Evolutionary conservation across 1,284 basidiomycete species (phyloP).

Genomic region (Fomes fomentarius): DNA sequence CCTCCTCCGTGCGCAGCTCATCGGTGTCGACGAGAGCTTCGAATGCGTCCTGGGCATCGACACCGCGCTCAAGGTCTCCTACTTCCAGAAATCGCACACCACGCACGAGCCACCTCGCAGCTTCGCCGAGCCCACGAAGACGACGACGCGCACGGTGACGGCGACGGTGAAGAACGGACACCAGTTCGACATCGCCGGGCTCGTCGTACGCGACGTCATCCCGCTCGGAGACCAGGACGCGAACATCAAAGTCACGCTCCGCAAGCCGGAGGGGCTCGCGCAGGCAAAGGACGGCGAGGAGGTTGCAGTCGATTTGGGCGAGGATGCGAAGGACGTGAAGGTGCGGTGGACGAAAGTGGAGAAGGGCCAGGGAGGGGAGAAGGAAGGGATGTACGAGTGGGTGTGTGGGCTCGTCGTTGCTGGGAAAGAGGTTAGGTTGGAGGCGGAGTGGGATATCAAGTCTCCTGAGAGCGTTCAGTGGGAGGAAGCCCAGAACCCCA

Average conservation of each 20-base stretch:
- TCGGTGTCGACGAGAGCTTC: conserved; percentile 53
- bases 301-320: conserved; percentile 31
- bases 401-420: conserved; percentile 27
- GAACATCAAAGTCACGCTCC: conserved; percentile 47
- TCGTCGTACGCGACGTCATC: conserved; percentile 52
- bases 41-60: conserved; percentile 57
- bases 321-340: conserved; percentile 4
- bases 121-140: conserved; percentile 48
- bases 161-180: conserved; percentile 55
- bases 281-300: conserved; percentile 46
- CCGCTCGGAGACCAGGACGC: conserved; percentile 42
- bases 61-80: conserved; percentile 49
- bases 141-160: conserved; percentile 46
- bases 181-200: conserved; percentile 42
- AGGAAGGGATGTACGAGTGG: conserved; percentile 36
- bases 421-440: conserved; percentile 40
- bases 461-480: conserved; percentile 1
- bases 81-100: conserved; percentile 43
- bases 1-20: no score
- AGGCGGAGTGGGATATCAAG: conserved; percentile 51
- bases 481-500: no score
- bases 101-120: conserved; percentile 29
- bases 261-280: conserved; percentile 50
- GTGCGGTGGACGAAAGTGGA: conserved; percentile 30
- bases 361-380: conserved; percentile 30